These are phyloP conservation scores for Ammopiptanthus mongolicus DNA, from an alignment of 306 rosid genomes.

Conservation along the genomic window DNA sequence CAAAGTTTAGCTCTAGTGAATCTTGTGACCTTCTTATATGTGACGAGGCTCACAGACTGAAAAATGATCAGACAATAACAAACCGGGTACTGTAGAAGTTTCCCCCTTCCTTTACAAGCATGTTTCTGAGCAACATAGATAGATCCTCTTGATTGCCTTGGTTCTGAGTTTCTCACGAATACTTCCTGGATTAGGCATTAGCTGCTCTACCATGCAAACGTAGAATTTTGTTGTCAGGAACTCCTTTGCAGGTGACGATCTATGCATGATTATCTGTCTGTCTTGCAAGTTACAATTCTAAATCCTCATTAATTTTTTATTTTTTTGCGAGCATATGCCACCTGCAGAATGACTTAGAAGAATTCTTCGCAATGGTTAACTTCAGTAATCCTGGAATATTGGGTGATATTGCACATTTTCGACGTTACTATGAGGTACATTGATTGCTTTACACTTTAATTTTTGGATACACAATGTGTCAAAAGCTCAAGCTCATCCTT, in stretches of 20 bases:
- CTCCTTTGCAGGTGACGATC: constrained; percentile 86
- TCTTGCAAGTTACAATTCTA: constrained; percentile 1
- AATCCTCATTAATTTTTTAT: not conserved
- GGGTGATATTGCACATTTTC: constrained; percentile 69
- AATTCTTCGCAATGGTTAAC: constrained; percentile 91
- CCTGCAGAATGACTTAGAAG: constrained; percentile 92
- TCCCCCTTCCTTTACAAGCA: not conserved
- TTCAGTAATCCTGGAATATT: constrained; percentile 89
- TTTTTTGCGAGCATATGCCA: constrained; percentile 1
- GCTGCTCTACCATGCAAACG: constrained; percentile 83
- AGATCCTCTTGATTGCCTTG: not conserved
- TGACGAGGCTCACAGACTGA: constrained; percentile 96
- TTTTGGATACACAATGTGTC: not conserved
- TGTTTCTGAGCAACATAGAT: not conserved
- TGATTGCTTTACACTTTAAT: constrained; percentile 13
- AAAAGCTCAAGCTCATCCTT: constrained; percentile 9
- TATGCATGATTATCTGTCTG: not conserved
- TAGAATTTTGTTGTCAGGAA: constrained; percentile 86
- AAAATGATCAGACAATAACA: constrained; percentile 95
- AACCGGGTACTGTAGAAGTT: constrained; percentile 59
- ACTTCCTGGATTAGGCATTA: constrained; percentile 64
- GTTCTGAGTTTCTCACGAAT: constrained; percentile 13
- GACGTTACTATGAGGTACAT: constrained; percentile 81
- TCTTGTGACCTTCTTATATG: constrained; percentile 93
- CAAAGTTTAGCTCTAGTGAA: constrained; percentile 61